phyloP scores from a whole-genome alignment of 1,284 basidiomycete genomes.

The Microbotryum violaceum region DNA sequence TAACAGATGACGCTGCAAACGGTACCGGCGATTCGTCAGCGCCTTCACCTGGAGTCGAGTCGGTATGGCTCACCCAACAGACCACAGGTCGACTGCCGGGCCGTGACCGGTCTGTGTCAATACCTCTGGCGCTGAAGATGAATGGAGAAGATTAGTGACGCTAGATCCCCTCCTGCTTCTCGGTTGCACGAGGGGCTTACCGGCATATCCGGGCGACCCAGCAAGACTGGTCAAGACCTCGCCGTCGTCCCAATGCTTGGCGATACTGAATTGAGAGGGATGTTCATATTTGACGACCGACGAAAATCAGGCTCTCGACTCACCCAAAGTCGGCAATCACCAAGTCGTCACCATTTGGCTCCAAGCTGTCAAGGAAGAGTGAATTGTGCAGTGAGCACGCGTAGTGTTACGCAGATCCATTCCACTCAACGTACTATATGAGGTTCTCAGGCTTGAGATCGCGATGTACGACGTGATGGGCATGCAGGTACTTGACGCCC shows the following conservation, averaged over 20 bases:
- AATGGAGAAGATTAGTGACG: background rate
- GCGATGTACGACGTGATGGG: conserved; percentile 79
- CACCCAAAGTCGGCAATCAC: conserved; percentile 90
- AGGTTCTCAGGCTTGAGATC: conserved; percentile 37
- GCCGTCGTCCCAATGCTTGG: conserved; percentile 72
- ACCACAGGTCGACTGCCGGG: conserved; percentile 90
- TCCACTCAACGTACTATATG: conserved; percentile 11
- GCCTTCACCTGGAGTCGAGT: background rate
- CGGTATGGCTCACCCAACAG: conserved; percentile 60
- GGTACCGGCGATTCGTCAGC: background rate
- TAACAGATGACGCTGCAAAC: conserved; percentile 76
- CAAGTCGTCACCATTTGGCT: conserved; percentile 51
- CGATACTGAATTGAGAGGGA: conserved; percentile 50
- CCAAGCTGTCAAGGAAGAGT: conserved; percentile 71
- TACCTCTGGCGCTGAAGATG: conserved; percentile 53
- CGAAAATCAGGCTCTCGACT: background rate
- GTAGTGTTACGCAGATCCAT: conserved; percentile 44
- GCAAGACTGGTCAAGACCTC: conserved; percentile 75
- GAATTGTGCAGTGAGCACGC: conserved; percentile 43
- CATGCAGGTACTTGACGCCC: conserved; percentile 35
- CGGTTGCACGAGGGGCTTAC: background rate
- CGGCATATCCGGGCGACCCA: conserved; percentile 88
- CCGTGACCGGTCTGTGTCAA: conserved; percentile 74
- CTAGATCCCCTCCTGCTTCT: background rate
- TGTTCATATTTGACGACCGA: background rate